phyloP scores from a whole-genome alignment of 2,329 filamentous ascomycete genomes.

The Fusarium udum region DNA sequence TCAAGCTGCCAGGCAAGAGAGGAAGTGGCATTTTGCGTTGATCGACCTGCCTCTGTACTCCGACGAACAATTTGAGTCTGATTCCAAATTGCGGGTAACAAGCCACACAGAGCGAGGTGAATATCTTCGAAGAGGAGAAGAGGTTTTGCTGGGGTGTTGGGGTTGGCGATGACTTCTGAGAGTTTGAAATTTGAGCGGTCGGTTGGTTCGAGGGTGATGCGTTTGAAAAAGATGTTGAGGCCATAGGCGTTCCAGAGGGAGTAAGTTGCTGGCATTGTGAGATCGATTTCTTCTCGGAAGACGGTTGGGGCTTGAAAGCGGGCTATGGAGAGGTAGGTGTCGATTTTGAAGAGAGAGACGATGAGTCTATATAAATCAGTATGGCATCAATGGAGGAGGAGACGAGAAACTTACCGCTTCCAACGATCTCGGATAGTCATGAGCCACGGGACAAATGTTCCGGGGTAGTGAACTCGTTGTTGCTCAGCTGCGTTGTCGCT shows the following conservation, averaged over 20 bases:
- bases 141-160: conserved; percentile 39
- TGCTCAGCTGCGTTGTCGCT: conserved; percentile 48
- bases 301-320: conserved; percentile 46
- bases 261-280: conserved; percentile 47
- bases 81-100: conserved; percentile 46
- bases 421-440: conserved; percentile 46
- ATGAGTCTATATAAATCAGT: conserved; percentile 44
- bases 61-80: conserved; percentile 41
- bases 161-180: conserved; percentile 44
- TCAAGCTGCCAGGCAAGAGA: conserved; percentile 42
- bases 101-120: conserved; percentile 46
- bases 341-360: conserved; percentile 50
- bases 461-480: conserved; percentile 48
- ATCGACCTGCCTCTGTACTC: conserved; percentile 17
- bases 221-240: conserved; percentile 49
- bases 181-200: conserved; percentile 45
- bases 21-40: conserved; percentile 11
- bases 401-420: conserved; percentile 44
- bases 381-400: fast-evolving
- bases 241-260: conserved; percentile 52
- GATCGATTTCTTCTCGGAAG: conserved; percentile 50
- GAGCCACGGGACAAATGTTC: conserved; percentile 51
- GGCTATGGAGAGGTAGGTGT: conserved; percentile 49
- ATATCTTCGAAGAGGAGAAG: conserved; percentile 49
- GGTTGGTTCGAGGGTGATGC: conserved; percentile 46